Base-by-base conservation (phyloP, 495 filamentous ascomycete genomes). In the Elaphomyces granulatus region DNA sequence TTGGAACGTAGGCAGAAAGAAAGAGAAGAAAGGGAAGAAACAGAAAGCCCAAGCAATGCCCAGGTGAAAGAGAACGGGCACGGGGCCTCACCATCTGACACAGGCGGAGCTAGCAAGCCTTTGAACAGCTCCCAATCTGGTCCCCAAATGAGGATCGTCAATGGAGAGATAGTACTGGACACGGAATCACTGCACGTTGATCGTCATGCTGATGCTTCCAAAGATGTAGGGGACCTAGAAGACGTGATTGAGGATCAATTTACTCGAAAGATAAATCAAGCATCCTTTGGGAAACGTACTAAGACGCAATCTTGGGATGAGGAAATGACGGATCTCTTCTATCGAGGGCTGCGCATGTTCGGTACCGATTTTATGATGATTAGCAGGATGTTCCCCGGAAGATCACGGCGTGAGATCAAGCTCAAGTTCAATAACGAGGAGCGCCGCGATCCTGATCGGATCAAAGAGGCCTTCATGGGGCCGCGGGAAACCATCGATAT, bases 341-440 rank as follows among this genome's bases (percentile, higher is more conserved):
- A 93, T 54, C 68, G 81, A 15, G 80, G 80, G 0, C 64, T 98
- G 2, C 64, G 72, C 19, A 85, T 83, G 71, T 94, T 92, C 53
- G 92, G 90, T 19, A 94, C 87, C 0, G 87, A 96, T 54, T 96
- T 96, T 53, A 73, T 78, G 57, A 81, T 85, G 47, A 92, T 98
- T 49, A 73, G 75, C 48, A 77, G 74, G 43, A 67, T 94, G 67
- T 94, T 98, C 51, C 75, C 77, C 0, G 74, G 74, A 20, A 71
- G 81, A 15, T 81, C 67, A 17, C 68, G 90, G 36, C 74, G 78
- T 14, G 76, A 85, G 48, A 77, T 96, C 54, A 94, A 95, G 62
- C 59, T 81, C 34, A 98, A 96, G 56, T 98, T 92, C 63, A 83
- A 81, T 46, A 81, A 80, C 38, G 90, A 98, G 59, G 92, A 96